A percentile compares a stretch with the other conserved stretches of the same genome.
These are phyloP conservation scores for Psophocarpus tetragonolobus DNA, from an alignment of 306 rosid genomes.

Conservation along the genomic window DNA sequence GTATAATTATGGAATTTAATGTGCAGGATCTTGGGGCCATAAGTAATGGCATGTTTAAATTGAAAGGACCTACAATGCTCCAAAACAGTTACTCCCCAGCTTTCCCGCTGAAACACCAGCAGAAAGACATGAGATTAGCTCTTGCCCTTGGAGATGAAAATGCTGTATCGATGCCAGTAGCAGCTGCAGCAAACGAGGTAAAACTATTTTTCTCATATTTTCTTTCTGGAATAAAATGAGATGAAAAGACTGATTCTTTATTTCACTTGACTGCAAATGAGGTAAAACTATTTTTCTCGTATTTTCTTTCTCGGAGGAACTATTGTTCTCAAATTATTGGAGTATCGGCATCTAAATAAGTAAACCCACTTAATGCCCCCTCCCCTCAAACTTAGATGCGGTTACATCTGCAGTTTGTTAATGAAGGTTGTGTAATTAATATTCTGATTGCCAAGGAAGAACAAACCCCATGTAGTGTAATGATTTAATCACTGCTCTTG, in stretches of 20 bases:
- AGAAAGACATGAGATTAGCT: conserved; percentile 92
- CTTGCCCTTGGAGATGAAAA: conserved; percentile 82
- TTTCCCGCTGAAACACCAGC: conserved; percentile 90
- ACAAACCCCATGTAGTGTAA: background rate
- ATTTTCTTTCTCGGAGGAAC: too few species aligned
- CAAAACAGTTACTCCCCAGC: conserved; percentile 70
- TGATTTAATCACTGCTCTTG: background rate
- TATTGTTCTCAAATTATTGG: background rate
- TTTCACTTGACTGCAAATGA: background rate
- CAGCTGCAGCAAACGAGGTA: conserved; percentile 91
- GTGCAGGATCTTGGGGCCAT: conserved; percentile 74
- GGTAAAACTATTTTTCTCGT: too few species aligned
- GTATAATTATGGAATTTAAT: conserved; percentile 15
- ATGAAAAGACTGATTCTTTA: background rate
- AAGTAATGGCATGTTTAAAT: conserved; percentile 69
- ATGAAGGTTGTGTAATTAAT: conserved; percentile 3
- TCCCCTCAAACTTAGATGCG: background rate
- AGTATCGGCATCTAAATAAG: background rate
- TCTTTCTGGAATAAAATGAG: background rate
- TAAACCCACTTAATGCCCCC: background rate
- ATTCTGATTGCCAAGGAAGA: conserved; percentile 25
- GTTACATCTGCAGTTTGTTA: background rate
- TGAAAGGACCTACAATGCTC: conserved; percentile 82
- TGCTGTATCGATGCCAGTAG: conserved; percentile 75
- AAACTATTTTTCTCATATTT: background rate